These are phyloP conservation scores for Rhodotorula sp. DNA, from an alignment of 1,284 basidiomycete species.

Conservation along the genomic window DNA sequence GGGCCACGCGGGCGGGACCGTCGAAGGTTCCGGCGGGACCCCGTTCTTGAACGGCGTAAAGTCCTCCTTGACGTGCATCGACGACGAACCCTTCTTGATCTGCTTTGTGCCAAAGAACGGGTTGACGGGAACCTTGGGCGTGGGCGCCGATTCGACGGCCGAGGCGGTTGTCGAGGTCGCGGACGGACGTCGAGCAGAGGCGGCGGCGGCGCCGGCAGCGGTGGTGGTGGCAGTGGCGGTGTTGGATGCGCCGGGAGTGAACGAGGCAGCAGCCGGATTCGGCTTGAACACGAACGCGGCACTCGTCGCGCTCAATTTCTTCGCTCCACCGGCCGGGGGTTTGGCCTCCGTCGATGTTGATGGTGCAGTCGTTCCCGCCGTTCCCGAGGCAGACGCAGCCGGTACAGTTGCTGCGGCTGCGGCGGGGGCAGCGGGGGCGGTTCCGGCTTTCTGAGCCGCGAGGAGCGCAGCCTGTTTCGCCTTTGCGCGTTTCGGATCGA, in stretches of 20 bases:
- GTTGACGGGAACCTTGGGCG: conserved; percentile 20
- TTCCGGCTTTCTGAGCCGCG: conserved; percentile 13
- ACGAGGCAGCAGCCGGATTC: conserved; percentile 43
- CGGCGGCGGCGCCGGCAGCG: conserved; percentile 1
- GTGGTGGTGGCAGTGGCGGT: conserved; percentile 13
- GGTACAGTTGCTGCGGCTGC: conserved; percentile 20
- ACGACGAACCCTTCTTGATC: conserved; percentile 36
- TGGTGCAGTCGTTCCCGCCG: background rate
- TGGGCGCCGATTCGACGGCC: background rate
- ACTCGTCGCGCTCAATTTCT: conserved; percentile 45
- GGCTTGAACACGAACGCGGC: conserved; percentile 45
- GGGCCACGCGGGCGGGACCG: conserved; percentile 36
- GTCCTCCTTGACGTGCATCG: conserved; percentile 46
- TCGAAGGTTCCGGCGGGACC: conserved; percentile 20
- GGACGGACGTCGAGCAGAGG: background rate
- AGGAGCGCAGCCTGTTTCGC: conserved; percentile 34
- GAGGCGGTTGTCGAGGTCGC: background rate
- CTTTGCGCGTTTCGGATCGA: conserved; percentile 61
- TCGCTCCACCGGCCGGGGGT: conserved; percentile 15
- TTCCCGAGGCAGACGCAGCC: background rate
- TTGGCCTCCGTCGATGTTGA: conserved; percentile 1
- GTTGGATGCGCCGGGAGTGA: conserved; percentile 38
- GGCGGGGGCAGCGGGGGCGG: conserved; percentile 5
- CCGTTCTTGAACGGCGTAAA: conserved; percentile 44
- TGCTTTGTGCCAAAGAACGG: conserved; percentile 45